Evolutionary conservation across 176 grass and related monocot genomes (phyloP).

Genomic region (Avena sativa): DNA sequence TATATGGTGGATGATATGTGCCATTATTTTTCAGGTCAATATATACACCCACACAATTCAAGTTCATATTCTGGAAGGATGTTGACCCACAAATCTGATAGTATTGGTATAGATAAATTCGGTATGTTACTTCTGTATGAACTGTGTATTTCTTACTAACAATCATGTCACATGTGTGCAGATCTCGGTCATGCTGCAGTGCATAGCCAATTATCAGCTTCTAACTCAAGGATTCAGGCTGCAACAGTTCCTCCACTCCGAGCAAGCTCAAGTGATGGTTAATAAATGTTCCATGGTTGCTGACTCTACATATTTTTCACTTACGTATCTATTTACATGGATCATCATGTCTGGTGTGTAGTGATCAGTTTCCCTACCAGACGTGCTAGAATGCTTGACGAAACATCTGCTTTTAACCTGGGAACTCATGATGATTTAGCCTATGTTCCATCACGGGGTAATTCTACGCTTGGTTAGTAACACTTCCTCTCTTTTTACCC

Average conservation of each 20-base stretch:
- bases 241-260: background rate
- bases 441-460: background rate
- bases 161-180: slow-evolving; percentile 22
- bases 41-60: slow-evolving; percentile 4
- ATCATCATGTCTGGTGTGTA: slow-evolving; percentile 16
- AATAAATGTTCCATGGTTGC: background rate
- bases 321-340: background rate
- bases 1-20: background rate
- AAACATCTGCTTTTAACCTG: slow-evolving; percentile 6
- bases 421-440: background rate
- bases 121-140: background rate
- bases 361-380: background rate
- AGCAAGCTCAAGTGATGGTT: slow-evolving; percentile 1
- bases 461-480: background rate
- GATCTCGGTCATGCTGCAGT: background rate
- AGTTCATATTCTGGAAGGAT: slow-evolving; percentile 31
- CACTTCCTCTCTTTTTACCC: background rate
- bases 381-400: background rate
- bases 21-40: slow-evolving; percentile 23
- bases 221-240: background rate
- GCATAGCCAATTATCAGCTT: background rate
- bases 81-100: slow-evolving; percentile 4
- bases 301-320: background rate
- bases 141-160: slow-evolving; percentile 5
- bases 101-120: slow-evolving; percentile 16